A percentile compares a stretch with the other conserved stretches of the same genome.
These are phyloP conservation scores for Russula vinacea DNA, from an alignment of 768 basidiomycete species.

Conservation along the genomic window DNA sequence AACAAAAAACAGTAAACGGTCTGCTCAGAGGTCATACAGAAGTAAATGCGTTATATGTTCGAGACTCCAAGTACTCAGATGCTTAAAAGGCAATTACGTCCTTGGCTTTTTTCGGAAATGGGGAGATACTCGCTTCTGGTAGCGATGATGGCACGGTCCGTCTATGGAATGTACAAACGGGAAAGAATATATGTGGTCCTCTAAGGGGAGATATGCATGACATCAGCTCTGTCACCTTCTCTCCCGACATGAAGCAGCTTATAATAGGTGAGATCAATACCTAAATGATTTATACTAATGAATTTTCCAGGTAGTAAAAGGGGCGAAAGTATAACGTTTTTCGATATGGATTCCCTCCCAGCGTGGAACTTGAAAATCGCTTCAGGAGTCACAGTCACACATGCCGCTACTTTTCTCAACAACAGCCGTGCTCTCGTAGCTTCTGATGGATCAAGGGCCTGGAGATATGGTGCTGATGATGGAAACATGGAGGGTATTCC, in stretches of 20 bases:
- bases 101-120: conserved; percentile 9
- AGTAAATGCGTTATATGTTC: not conserved
- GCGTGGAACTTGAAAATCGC: conserved; percentile 4
- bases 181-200: conserved; percentile 14
- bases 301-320: conserved; percentile 5
- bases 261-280: conserved; percentile 2
- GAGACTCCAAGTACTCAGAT: not conserved
- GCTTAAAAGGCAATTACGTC: conserved; percentile 1
- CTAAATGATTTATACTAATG: not conserved
- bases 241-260: conserved; percentile 26
- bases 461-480: not conserved
- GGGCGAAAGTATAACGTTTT: conserved; percentile 13
- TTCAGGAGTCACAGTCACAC: not conserved
- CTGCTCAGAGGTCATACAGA: conserved; percentile 12
- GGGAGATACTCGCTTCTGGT: conserved; percentile 10
- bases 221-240: conserved; percentile 22
- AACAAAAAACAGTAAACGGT: not conserved
- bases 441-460: conserved; percentile 3
- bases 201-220: conserved; percentile 11
- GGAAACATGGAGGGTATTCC: not conserved
- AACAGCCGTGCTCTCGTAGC: conserved; percentile 1
- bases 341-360: conserved; percentile 20
- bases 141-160: conserved; percentile 13
- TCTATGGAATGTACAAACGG: conserved; percentile 21
- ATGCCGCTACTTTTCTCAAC: not conserved